Evolutionary conservation across 805 yeast genomes (phyloP), one percentile per base, ranked within the genome.

Genomic region (Lachancea quebecensis): DNA sequence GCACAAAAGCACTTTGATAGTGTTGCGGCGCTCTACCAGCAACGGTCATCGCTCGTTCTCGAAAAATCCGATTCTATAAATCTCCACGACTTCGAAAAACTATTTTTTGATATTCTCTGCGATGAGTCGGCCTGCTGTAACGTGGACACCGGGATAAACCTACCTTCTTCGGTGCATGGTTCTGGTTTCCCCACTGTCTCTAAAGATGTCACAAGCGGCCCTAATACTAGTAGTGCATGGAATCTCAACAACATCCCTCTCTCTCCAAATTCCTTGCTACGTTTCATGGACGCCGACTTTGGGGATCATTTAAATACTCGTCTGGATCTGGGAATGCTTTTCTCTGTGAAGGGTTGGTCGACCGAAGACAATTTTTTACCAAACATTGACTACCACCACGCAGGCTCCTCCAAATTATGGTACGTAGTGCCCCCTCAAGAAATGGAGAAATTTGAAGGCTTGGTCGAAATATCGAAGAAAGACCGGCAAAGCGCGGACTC

Each of bases 291-390:
- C 42, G 41, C 71, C 38, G 76, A 73, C 48, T 65, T 65, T 29
- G 75, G 68, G 11, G 47, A 71, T 4, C 47, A 77, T 12, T 54
- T 72, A 3, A 62, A 57, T 16, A 71, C 86, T 0, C 59, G 63
- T n/a, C 42, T 79, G 32, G 70, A 71, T 38, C 66, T 80, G 10
- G 78, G 77, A 1, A 74, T 75, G 77, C 64, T 78, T 2, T 75
- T 73, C 50, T 71, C 82, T 41, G 63, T 75, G 2, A 73, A 73
- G 42, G 70, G 76, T 37, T 83, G 87, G 87, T 59, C 63, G 16
- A 60, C 72, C 44, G 85, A 78, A 51, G 89, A 82, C 50, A 83
- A 78, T 49, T 77, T 75, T 58, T 59, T 82, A 2, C 78, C 78
- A 37, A 56, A 67, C 10, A 64, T 73, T 27, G 79, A 77, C 54